phyloP scores from a whole-genome alignment of 257 asterid genomes.

The Vinca minor region DNA sequence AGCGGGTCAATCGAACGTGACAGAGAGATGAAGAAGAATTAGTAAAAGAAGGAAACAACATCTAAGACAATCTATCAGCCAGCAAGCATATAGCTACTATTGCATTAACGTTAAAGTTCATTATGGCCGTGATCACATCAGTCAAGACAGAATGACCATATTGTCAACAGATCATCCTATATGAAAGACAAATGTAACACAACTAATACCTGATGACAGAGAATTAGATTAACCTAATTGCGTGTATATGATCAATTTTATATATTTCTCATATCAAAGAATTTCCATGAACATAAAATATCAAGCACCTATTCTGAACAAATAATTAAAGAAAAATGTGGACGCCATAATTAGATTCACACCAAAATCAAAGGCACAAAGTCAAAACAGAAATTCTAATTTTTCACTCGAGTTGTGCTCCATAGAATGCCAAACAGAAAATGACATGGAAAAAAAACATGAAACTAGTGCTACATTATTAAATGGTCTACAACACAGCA shows the following conservation, averaged over 20 bases:
- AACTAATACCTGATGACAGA: not conserved
- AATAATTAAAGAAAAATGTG: not conserved
- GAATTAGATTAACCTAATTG: not conserved
- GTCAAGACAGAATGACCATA: not conserved
- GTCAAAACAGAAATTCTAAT: no score
- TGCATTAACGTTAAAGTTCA: not conserved
- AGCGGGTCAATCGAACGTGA: not conserved
- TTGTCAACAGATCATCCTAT: not conserved
- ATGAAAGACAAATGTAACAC: not conserved
- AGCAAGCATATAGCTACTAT: not conserved
- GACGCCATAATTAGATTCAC: not conserved
- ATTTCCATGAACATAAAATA: not conserved
- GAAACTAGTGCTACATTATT: not conserved
- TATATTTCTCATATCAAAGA: not conserved
- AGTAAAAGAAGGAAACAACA: not conserved
- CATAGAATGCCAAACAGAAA: not conserved
- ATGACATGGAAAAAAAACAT: not conserved
- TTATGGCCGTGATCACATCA: not conserved
- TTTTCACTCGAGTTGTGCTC: not conserved
- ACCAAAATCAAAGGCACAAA: no score
- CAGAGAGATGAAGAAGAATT: no score
- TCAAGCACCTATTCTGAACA: not conserved
- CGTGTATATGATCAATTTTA: not conserved
- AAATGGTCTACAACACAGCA: not conserved
- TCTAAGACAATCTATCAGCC: no score